Evolutionary conservation across 148 eudicot species (phyloP).

Genomic region (Rheum nobile): DNA sequence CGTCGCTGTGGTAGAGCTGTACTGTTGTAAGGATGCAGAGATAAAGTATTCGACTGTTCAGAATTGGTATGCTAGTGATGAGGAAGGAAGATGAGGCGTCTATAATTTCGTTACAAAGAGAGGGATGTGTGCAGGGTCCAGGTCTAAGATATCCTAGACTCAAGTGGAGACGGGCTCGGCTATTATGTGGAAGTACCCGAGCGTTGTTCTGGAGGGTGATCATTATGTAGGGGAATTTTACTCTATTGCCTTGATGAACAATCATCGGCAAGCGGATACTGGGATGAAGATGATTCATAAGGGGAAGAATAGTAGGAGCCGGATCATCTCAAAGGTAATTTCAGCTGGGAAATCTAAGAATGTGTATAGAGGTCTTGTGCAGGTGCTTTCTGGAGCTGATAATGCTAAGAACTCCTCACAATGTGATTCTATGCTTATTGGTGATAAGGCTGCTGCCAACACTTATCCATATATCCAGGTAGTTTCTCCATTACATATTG

Average conservation of each 20-base stretch:
- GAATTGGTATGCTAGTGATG: slow-evolving; percentile 93
- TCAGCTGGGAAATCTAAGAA: too few relatives aligned
- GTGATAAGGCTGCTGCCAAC: too few relatives aligned
- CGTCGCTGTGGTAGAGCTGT: slow-evolving; percentile 84
- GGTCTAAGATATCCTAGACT: slow-evolving; percentile 92
- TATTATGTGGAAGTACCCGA: slow-evolving; percentile 95
- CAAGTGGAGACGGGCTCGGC: slow-evolving; percentile 97
- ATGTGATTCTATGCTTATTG: too few relatives aligned
- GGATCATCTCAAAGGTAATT: too few relatives aligned
- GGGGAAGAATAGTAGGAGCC: too few relatives aligned
- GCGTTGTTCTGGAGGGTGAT: slow-evolving; percentile 89
- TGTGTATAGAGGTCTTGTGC: too few relatives aligned
- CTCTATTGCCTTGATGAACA: slow-evolving; percentile 85
- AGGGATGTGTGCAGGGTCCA: slow-evolving; percentile 67
- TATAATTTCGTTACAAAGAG: slow-evolving; percentile 87
- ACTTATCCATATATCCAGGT: too few relatives aligned
- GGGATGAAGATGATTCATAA: slow-evolving; percentile 98
- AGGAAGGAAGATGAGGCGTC: slow-evolving; percentile 75
- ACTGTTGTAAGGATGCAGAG: slow-evolving; percentile 63
- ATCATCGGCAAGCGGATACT: slow-evolving; percentile 87
- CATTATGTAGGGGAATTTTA: slow-evolving; percentile 86
- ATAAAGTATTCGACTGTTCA: slow-evolving; percentile 92
- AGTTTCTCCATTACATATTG: too few relatives aligned
- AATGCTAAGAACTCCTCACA: too few relatives aligned
- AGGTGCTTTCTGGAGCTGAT: too few relatives aligned